Base-by-base conservation (phyloP, 768 basidiomycete species). In the Mycena latifolia region DNA sequence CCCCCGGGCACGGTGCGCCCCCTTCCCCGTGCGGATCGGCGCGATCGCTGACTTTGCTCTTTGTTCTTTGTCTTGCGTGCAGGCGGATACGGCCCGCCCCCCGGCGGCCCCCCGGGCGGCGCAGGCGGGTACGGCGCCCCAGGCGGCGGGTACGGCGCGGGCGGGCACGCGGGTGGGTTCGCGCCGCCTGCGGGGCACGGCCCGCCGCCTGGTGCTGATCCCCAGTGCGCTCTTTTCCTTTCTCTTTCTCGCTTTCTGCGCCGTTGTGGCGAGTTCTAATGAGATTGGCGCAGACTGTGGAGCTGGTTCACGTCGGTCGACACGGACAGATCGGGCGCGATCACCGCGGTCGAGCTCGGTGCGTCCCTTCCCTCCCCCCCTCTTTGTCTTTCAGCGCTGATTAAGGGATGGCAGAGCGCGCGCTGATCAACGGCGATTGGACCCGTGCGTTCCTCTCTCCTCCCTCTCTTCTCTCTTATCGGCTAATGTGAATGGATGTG, bases 261-360 rank as follows among this genome's bases (percentile, higher is more conserved):
- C n/a, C 29, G 31, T 27, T 22, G 22, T 60, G 45, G 59, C 56
- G 28, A 35, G 5, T 7, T 7, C 45, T 46, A 6, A 46, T 15
- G 39, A 10, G 39, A 56, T 53, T 53, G 27, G 24, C 47, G 25
- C 20, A 94, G 92, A 72, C 73, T 94, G 9, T 93, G 92, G 91
- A 77, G 68, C 54, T 92, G 91, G 90, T 95, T 94, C 77, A 67
- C 71, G 24, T 75, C 88, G 14, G 92, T 94, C 24, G 93, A 94
- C 76, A 76, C 77, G 1, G 88, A 94, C 76, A 73, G 88, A 78
- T 92, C 91, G 9, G 90, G 89, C 0, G 79, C 82, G 61, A 92
- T 95, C 72, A 82, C 82, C 52, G 87, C 88, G 6, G 66, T 66
- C 3, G 92, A 94, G 73, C 85, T 94, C 18, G 86, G 92, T 92